Evolutionary conservation across 306 rosid genomes (phyloP).

Genomic region (Notholithocarpus densiflorus): DNA sequence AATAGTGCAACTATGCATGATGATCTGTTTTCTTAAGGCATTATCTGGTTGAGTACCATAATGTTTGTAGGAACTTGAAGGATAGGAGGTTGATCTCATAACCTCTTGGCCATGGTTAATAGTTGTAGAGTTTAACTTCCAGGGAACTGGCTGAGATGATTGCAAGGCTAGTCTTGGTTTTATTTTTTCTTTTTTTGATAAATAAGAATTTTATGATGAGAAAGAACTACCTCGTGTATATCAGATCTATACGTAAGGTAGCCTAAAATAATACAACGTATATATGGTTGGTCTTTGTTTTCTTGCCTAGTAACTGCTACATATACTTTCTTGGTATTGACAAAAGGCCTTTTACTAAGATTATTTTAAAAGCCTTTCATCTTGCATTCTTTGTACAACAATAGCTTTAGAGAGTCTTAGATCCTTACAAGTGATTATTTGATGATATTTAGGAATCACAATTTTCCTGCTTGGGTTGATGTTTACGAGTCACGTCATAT

Average conservation of each 20-base stretch:
- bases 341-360: background rate
- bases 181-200: too few relatives aligned
- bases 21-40: background rate
- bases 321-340: background rate
- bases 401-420: background rate
- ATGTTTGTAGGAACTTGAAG: background rate
- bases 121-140: background rate
- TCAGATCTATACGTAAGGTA: too few relatives aligned
- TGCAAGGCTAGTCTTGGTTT: background rate
- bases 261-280: too few relatives aligned
- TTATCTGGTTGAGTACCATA: background rate
- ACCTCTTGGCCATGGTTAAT: background rate
- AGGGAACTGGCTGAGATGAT: background rate
- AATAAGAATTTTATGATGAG: too few relatives aligned
- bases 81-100: background rate
- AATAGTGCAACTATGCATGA: too few relatives aligned
- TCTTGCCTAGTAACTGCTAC: background rate
- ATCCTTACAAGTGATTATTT: background rate
- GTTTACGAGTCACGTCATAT: background rate
- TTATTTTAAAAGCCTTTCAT: background rate
- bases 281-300: too few relatives aligned
- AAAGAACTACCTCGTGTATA: too few relatives aligned
- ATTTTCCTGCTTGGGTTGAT: background rate
- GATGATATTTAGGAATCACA: background rate
- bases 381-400: background rate